phyloP scores from a whole-genome alignment of 768 basidiomycete genomes.

The Cystobasidium tubakii region DNA sequence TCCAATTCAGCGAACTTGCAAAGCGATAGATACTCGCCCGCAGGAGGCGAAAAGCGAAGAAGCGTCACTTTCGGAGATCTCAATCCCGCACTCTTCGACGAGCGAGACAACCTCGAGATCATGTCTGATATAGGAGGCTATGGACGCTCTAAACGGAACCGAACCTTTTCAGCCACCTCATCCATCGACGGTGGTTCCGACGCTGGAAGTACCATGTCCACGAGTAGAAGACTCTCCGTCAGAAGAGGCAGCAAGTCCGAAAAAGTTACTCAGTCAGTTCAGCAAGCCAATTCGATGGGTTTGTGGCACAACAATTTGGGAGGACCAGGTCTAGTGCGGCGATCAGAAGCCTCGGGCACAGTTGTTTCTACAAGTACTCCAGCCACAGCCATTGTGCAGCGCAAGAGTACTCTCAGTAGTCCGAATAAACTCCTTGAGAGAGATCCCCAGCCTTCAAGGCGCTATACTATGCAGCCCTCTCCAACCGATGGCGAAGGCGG shows the following conservation, averaged over 20 bases:
- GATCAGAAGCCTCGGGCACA: slow-evolving; percentile 3
- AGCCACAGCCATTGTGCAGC: slow-evolving; percentile 11
- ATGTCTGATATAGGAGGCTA: slow-evolving; percentile 35
- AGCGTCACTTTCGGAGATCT: slow-evolving; percentile 34
- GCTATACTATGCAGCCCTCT: slow-evolving; percentile 20
- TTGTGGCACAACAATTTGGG: slow-evolving; percentile 23
- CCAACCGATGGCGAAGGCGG: background rate
- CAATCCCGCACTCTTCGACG: slow-evolving; percentile 23
- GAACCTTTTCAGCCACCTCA: slow-evolving; percentile 21
- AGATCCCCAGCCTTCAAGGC: slow-evolving; percentile 21
- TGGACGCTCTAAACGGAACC: background rate
- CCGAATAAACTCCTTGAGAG: background rate
- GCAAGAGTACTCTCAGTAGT: slow-evolving; percentile 1
- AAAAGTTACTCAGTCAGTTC: background rate
- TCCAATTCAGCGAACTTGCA: background rate
- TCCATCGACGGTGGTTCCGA: slow-evolving; percentile 28
- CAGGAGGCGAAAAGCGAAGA: slow-evolving; percentile 9
- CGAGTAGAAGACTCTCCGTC: background rate
- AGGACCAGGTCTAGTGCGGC: slow-evolving; percentile 19
- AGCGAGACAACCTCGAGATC: slow-evolving; percentile 24
- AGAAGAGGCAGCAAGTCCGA: slow-evolving; percentile 26
- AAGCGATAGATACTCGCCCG: slow-evolving; percentile 13
- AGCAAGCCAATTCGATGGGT: background rate
- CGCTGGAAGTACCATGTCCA: slow-evolving; percentile 12
- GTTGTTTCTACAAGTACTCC: slow-evolving; percentile 19